Base-by-base conservation (phyloP, 441 rosid species). In the Populus hybrid region DNA sequence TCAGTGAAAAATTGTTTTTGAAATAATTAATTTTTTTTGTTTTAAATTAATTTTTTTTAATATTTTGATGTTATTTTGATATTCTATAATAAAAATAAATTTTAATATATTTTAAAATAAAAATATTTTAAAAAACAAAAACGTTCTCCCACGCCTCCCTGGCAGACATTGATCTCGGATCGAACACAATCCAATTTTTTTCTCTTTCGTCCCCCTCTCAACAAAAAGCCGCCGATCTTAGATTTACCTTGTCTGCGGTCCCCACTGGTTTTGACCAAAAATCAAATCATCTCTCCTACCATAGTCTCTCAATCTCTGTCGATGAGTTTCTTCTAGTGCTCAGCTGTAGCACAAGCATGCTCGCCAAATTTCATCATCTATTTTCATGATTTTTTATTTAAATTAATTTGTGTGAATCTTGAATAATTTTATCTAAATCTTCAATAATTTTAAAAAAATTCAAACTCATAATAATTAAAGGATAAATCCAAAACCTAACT, bases 101-200 rank as follows among this genome's bases (percentile, higher is more conserved):
- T 33, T 33, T 33, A 6, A 33, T n/a, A n/a, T n/a, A n/a, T n/a
- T n/a, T n/a, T n/a, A n/a, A n/a, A 33, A 6, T 33, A 33, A 33
- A 33, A 33, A 33, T 33, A 33, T 33, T 33, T 33, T 33, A 33
- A 7, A 73, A 7, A 40, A 70, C 33, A 76, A 45, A 82, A 83
- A n/a, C n/a, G 79, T 77, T 84, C 88, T 82, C 83, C 72, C 89
- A 85, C 88, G 88, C 78, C 86, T 66, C 73, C 7, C 86, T 84
- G 84, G 82, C 88, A 83, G 68, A 65, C 79, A 72, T 64, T 29
- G 71, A 53, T 71, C 84, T 84, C 42, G 84, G 88, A 89, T 83
- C 86, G 76, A 81, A 73, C 86, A 80, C 80, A 29, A 36, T 64
- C 77, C n/a, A 20, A 24, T 7, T 26, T 6, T 26, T 8, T 16